Evolutionary conservation across 2,329 filamentous ascomycete genomes (phyloP), one percentile per base, ranked within the genome.

Genomic region (Pseudogymnoascus sp.): DNA sequence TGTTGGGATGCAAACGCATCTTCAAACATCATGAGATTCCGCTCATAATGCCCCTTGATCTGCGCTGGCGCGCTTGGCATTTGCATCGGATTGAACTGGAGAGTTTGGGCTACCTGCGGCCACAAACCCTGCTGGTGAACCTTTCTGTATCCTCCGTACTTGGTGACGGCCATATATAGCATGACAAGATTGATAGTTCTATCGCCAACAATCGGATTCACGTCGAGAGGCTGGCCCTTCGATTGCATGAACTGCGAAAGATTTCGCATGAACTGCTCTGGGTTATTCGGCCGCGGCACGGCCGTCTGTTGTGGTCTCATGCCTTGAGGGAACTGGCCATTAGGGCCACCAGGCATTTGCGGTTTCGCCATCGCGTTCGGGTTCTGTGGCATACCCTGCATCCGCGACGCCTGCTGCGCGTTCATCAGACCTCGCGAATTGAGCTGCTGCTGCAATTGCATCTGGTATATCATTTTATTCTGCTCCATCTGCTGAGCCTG

Each of bases 371-470:
- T 67, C 13, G 68, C 64, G 61, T 68, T 73, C 4, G 66, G 66
- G 62, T 66, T 68, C 0, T 68, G 67, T 25, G 81, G 78, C 71
- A 82, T 79, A 38, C 79, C 80, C 6, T 71, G 70, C 48, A 48
- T 74, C 74, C 64, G 69, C 69, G 27, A 9, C 17, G 48, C 48
- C 5, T 58, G 48, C 7, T 66, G 78, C 73, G 66, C 64, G 2
- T 63, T 62, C 65, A 71, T 66, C 41, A 70, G 13, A 60, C 64
- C 68, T 68, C 83, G 78, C 66, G 87, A 84, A 65, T 89, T 85
- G 41, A 89, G 81, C 69, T 92, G 90, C 62, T 88, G 85, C 69
- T 95, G 90, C 60, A 95, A 75, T 64, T 90, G 88, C 84, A 95
- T 89, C 68, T 95, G 90, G 70, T 95, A 93, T 58, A 88, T 77